Base-by-base conservation (phyloP, 1,139 yeast genomes). In the Nakaseomyces nivariensis region DNA sequence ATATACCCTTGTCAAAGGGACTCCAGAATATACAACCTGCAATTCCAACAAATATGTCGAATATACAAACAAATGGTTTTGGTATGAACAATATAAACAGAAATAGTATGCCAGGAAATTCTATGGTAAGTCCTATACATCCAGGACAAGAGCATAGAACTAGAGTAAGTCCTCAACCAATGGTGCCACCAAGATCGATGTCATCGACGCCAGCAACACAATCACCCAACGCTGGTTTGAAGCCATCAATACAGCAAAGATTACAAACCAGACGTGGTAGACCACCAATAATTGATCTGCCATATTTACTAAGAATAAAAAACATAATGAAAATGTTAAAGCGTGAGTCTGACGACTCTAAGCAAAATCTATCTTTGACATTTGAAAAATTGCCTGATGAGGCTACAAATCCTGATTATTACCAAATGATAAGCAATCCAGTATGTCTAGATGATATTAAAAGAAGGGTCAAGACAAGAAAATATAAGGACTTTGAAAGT, bases 261-360 rank as follows among this genome's bases (percentile, higher is more conserved):
- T 58, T 59, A n/a, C 67, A 63, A 45, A 56, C 63, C 49, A 61
- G 62, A 75, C 79, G 97, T 63, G 97, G 97, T 45, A 79, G 97
- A 62, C 97, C 97, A 8, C 97, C 97, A 1, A 85, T 90, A 49
- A 92, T 90, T 52, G 97, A 90, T 67, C 82, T 85, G 60, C 97
- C 97, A 4, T 92, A 85, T 67, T 97, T 92, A 68, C 88, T 88
- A 58, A 76, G 97, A 55, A 88, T 90, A 62, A 90, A 90, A 66
- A 81, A 86, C 55, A 82, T 92, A 43, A 72, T 90, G 72, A 82
- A 95, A 62, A 82, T 81, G 48, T 74, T 90, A 60, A 85, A 88
- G 60, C 86, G 85, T 63, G 81, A 85, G 51, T 78, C 81, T 51
- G 81, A 78, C 56, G 74, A 75, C 9, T 73, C 73, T 44, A 74